Conservation (phyloP, 1,284 basidiomycete genomes). For the Schizopora paradoxa region DNA sequence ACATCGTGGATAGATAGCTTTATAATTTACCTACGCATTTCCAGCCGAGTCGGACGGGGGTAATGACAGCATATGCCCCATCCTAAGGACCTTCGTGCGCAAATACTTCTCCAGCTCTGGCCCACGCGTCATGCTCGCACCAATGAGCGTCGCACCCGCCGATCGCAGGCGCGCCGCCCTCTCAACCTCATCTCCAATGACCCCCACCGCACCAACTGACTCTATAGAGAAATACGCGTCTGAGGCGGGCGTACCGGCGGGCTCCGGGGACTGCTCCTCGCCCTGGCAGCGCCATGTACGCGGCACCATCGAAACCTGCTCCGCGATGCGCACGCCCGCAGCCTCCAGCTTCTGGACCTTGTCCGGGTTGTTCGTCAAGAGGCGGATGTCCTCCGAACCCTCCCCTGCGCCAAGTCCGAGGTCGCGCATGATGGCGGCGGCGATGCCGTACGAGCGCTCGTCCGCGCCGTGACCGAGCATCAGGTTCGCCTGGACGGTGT, state of each 20-base stretch:
- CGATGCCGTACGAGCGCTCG: slow-evolving; percentile 90
- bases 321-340: slow-evolving; percentile 78
- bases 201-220: slow-evolving; percentile 23
- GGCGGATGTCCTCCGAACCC: slow-evolving; percentile 57
- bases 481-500: slow-evolving; percentile 96
- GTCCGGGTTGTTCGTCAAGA: slow-evolving; percentile 98
- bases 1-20: not conserved
- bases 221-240: too few species aligned
- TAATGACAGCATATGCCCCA: slow-evolving; percentile 90
- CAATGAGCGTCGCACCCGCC: slow-evolving; percentile 79
- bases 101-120: slow-evolving; percentile 94
- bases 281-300: slow-evolving; percentile 67
- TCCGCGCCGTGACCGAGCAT: slow-evolving; percentile 94
- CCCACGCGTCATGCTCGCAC: slow-evolving; percentile 74
- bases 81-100: slow-evolving; percentile 90
- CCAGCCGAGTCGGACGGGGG: slow-evolving; percentile 23
- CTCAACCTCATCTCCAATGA: slow-evolving; percentile 34
- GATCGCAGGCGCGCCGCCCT: slow-evolving; percentile 28
- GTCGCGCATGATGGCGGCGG: slow-evolving; percentile 86
- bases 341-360: slow-evolving; percentile 86
- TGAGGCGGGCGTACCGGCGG: slow-evolving; percentile 21
- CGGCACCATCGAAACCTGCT: slow-evolving; percentile 93
- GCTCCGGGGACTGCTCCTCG: slow-evolving; percentile 19
- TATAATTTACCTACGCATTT: not conserved
- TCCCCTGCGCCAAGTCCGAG: slow-evolving; percentile 64